Evolutionary conservation across 2,329 filamentous ascomycete species (phyloP), one percentile per base, ranked within the genome.

Genomic region (Trichoderma polysporum): DNA sequence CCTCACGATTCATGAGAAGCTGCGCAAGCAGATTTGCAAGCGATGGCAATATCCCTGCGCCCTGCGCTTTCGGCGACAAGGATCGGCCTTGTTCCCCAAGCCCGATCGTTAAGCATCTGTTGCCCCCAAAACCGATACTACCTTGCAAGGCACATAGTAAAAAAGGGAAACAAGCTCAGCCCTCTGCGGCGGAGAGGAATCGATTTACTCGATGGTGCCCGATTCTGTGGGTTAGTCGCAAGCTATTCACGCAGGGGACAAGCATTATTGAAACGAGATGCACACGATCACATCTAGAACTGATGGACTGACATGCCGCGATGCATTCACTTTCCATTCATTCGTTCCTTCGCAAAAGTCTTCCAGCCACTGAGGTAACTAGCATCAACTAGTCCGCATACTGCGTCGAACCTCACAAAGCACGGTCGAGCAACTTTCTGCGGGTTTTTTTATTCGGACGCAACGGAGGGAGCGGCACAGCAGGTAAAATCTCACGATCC

Each of bases 81-180:
- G 54, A 63, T 37, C 47, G n/a, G 58, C 33, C 60, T 27, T 58
- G 39, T 63, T 49, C 49, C 47, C n/a, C n/a, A 52, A 58, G 53
- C 68, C 56, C 58, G 72, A 73, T 71, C 70, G 69, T 65, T 69
- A 69, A 67, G 71, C 58, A 73, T 45, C 60, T 29, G 45, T 31
- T 60, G 29, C 15, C 49, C 58, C 12, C n/a, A 17, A 17, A 39
- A 27, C 8, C 22, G 27, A 27, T 5, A 39, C 22, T 70, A 60
- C 58, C 60, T 64, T 64, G 67, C 58, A 56, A 61, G 22, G 52
- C 49, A 45, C 63, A 60, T 41, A 31, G 29, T 31, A 37, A 39
- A 47, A 64, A 29, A 37, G 9, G 35, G 56, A 35, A 25, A 54
- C 63, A 22, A 17, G 45, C 29, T 58, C 37, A 50, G 54, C 15